Conservation (phyloP, 2,329 filamentous ascomycete genomes). For the Claviceps maximensis region DNA sequence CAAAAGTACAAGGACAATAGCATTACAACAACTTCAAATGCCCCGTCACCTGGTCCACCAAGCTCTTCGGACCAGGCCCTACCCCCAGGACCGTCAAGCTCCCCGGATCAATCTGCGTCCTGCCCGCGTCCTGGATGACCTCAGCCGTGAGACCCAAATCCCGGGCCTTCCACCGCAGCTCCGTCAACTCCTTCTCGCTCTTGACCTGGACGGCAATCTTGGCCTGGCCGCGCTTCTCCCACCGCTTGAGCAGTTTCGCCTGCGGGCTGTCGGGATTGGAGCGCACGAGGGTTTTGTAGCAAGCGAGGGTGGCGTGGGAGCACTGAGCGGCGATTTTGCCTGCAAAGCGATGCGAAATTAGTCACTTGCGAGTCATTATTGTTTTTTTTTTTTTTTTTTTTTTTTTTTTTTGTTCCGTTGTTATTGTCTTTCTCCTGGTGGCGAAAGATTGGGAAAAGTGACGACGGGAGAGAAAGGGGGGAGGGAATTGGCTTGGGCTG, state of each 20-base stretch:
- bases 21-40: conserved; percentile 64
- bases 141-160: conserved; percentile 77
- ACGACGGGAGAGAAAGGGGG: background rate
- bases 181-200: conserved; percentile 68
- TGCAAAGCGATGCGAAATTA: conserved; percentile 20
- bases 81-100: conserved; percentile 86
- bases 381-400: too few species aligned
- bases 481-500: background rate
- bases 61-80: conserved; percentile 67
- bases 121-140: conserved; percentile 87
- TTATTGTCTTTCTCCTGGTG: too few species aligned
- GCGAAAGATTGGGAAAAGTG: background rate
- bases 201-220: conserved; percentile 90
- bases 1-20: background rate
- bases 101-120: conserved; percentile 90
- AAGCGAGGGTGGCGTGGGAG: conserved; percentile 90
- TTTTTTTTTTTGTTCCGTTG: too few species aligned
- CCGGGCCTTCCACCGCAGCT: conserved; percentile 62
- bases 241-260: conserved; percentile 58
- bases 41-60: conserved; percentile 78
- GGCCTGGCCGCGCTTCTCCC: conserved; percentile 77
- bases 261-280: conserved; percentile 40
- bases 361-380: too few species aligned
- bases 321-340: conserved; percentile 96
- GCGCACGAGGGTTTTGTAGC: conserved; percentile 71